Percentiles rank a stretch among this genome's conserved stretches.
phyloP scores from a whole-genome alignment of 2,329 filamentous ascomycete genomes.

The Hymenotorrendiella dingleyae region DNA sequence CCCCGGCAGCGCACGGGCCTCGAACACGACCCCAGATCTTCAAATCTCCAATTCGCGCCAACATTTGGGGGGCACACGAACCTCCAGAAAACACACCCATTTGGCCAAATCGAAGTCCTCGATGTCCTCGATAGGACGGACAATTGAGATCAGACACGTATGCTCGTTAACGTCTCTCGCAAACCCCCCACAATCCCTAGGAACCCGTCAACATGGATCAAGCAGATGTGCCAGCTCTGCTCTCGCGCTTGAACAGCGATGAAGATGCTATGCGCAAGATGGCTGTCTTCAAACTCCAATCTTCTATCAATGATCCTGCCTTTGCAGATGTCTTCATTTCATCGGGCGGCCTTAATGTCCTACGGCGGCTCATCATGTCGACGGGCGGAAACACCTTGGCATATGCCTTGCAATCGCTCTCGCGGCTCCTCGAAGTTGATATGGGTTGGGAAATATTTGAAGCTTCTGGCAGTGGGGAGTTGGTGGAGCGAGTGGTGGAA shows the following conservation, averaged over 20 bases:
- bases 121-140: no score
- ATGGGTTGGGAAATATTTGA: constrained; percentile 94
- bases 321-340: constrained; percentile 96
- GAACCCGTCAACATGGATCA: constrained; percentile 51
- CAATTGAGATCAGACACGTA: no score
- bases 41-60: no score
- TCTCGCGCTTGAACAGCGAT: constrained; percentile 58
- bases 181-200: not conserved
- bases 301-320: constrained; percentile 87
- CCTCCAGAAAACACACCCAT: no score
- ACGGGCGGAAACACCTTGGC: constrained; percentile 90
- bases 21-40: no score
- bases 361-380: constrained; percentile 77
- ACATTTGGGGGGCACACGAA: no score
- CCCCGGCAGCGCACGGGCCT: no score
- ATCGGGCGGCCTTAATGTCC: constrained; percentile 74
- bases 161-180: no score
- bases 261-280: constrained; percentile 95
- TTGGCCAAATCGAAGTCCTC: no score
- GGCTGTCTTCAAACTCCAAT: constrained; percentile 97
- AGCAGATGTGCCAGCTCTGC: constrained; percentile 59
- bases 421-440: constrained; percentile 84
- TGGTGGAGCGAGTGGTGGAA: constrained; percentile 76
- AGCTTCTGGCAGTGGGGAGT: constrained; percentile 53
- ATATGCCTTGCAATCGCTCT: constrained; percentile 87